Evolutionary conservation across 768 basidiomycete species (phyloP).

Genomic region (Boletus edulis): DNA sequence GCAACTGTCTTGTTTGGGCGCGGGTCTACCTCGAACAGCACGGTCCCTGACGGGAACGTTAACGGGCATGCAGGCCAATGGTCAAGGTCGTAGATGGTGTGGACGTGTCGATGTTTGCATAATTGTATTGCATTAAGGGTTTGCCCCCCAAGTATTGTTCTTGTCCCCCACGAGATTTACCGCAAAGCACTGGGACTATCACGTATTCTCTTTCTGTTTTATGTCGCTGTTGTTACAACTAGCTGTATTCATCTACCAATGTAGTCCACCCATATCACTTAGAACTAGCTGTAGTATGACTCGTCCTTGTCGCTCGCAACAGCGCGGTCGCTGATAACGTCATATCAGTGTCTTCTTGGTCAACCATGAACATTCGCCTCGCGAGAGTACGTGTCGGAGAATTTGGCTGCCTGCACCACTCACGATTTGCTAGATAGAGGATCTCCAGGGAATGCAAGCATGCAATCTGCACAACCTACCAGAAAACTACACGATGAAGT

Average conservation of each 20-base stretch:
- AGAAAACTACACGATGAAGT: slow-evolving; percentile 85
- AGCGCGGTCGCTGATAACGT: neutral
- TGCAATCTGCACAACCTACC: slow-evolving; percentile 92
- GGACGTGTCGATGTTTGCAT: slow-evolving; percentile 2
- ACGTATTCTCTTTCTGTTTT: slow-evolving; percentile 7
- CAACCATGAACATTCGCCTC: slow-evolving; percentile 30
- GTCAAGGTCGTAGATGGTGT: slow-evolving; percentile 21
- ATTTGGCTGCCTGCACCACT: slow-evolving; percentile 3
- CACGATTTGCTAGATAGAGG: slow-evolving; percentile 60
- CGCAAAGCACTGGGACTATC: slow-evolving; percentile 13
- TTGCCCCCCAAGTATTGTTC: slow-evolving; percentile 1
- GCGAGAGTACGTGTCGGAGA: slow-evolving; percentile 24
- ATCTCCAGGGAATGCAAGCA: slow-evolving; percentile 90
- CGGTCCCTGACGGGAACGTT: slow-evolving; percentile 20
- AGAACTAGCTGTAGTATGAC: neutral
- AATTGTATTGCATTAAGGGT: slow-evolving; percentile 9
- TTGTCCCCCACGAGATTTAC: neutral
- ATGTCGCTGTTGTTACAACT: slow-evolving; percentile 23
- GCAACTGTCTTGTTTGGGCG: slow-evolving; percentile 70
- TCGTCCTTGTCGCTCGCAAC: neutral
- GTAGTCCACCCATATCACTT: slow-evolving; percentile 10
- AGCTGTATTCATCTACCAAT: slow-evolving; percentile 22
- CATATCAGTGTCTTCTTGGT: neutral
- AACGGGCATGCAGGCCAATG: slow-evolving; percentile 25
- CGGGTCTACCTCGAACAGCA: slow-evolving; percentile 27